Evolutionary conservation across 306 rosid species (phyloP).

Genomic region (Quercus ilex): DNA sequence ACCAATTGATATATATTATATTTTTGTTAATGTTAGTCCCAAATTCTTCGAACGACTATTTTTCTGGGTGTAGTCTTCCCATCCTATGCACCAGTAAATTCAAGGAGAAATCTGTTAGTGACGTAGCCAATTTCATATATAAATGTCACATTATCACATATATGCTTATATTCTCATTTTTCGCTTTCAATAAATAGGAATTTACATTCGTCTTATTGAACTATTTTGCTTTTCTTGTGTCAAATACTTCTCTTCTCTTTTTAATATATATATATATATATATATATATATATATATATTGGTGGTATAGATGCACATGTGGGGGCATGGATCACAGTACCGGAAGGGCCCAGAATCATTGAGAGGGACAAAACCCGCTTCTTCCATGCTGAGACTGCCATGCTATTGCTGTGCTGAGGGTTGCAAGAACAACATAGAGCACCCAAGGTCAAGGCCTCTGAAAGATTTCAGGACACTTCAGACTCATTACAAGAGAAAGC

Average conservation of each 20-base stretch:
- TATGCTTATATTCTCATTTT: too few relatives aligned
- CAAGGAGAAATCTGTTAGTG: too few relatives aligned
- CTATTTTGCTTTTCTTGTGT: background rate
- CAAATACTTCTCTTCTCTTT: background rate
- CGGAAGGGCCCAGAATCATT: slow-evolving; percentile 89
- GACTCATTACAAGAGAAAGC: slow-evolving; percentile 91
- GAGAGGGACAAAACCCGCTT: slow-evolving; percentile 70
- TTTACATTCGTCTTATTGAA: background rate
- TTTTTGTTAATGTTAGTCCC: too few relatives aligned
- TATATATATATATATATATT: too few relatives aligned
- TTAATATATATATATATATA: too few relatives aligned
- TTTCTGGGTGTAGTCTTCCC: too few relatives aligned
- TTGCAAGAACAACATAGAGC: slow-evolving; percentile 77
- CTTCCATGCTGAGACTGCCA: slow-evolving; percentile 76
- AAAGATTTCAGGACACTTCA: slow-evolving; percentile 92
- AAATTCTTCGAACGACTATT: too few relatives aligned
- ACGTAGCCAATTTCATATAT: too few relatives aligned
- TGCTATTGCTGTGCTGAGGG: slow-evolving; percentile 97
- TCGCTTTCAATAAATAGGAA: too few relatives aligned
- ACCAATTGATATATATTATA: too few relatives aligned
- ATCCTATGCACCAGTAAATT: too few relatives aligned
- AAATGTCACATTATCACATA: too few relatives aligned
- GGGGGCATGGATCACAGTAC: slow-evolving; percentile 97
- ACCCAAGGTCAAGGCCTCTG: slow-evolving; percentile 81
- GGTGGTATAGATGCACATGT: slow-evolving; percentile 83